Conservation (phyloP, 73 alveolate genomes). For the Tetrahymena elliotti region DNA sequence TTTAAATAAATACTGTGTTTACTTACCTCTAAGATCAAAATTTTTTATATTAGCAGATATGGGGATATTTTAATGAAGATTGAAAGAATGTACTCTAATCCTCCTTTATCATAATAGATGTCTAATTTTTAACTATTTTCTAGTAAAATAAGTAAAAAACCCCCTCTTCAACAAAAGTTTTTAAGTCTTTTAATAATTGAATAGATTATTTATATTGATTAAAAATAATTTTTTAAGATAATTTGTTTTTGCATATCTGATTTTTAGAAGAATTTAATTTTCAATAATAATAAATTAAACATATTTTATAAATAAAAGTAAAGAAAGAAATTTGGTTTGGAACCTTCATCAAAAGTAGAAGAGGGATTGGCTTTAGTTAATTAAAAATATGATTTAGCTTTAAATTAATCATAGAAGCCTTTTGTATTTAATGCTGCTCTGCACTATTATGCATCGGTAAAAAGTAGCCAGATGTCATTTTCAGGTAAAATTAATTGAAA, state of each 20-base stretch:
- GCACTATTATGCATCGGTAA: constrained; percentile 53
- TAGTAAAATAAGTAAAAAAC: too few relatives aligned
- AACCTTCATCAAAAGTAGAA: constrained; percentile 57
- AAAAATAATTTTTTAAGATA: too few relatives aligned
- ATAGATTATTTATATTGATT: too few relatives aligned
- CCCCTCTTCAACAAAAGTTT: too few relatives aligned
- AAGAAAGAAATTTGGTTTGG: constrained; percentile 60
- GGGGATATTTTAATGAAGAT: not conserved
- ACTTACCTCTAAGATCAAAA: too few relatives aligned
- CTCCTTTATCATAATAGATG: too few relatives aligned
- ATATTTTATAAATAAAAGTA: not conserved
- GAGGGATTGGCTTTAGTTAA: constrained; percentile 80
- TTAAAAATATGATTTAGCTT: constrained; percentile 36
- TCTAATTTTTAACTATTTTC: too few relatives aligned
- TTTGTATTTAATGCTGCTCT: constrained; percentile 64
- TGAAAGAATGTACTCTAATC: too few relatives aligned
- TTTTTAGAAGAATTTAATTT: not conserved
- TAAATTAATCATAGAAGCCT: constrained; percentile 32
- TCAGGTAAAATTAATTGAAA: not conserved
- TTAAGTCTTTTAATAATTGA: not conserved
- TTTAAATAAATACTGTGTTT: not conserved
- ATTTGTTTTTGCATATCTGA: too few relatives aligned
- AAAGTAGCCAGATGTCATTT: not conserved
- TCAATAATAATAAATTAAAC: too few relatives aligned
- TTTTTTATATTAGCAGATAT: too few relatives aligned